These are phyloP conservation scores for Plantago rigida DNA, from an alignment of 305 asterid genomes.

Conservation along the genomic window DNA sequence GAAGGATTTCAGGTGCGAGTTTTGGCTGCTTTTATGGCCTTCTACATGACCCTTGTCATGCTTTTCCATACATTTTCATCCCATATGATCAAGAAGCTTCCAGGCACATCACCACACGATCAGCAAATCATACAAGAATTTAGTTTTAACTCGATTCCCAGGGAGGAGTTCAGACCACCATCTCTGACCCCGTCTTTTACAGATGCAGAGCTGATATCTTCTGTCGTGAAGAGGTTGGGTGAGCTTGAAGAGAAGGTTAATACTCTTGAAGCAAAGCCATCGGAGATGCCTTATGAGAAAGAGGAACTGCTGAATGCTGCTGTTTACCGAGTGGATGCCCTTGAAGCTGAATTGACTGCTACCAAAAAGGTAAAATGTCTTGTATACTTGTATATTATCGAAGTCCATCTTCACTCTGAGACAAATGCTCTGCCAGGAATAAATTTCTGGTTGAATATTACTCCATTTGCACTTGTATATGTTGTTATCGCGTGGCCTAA, in stretches of 20 bases:
- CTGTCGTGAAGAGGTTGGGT: constrained; percentile 68
- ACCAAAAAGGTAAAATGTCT: constrained; percentile 67
- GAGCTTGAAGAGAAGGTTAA: constrained; percentile 78
- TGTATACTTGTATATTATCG: background rate
- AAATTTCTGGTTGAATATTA: no score
- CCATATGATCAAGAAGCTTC: constrained; percentile 46
- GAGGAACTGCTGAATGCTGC: constrained; percentile 95
- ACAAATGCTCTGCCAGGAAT: no score
- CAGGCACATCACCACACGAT: constrained; percentile 34
- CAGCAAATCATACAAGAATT: constrained; percentile 41
- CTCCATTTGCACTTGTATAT: background rate
- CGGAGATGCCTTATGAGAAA: constrained; percentile 94
- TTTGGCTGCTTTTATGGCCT: constrained; percentile 55
- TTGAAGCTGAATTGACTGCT: constrained; percentile 93
- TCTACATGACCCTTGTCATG: constrained; percentile 59
- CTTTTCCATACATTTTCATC: constrained; percentile 43
- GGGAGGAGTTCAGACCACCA: constrained; percentile 72
- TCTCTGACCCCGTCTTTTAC: constrained; percentile 68
- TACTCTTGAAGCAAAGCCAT: constrained; percentile 77
- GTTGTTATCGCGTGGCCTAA: no score
- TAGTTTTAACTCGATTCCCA: constrained; percentile 39
- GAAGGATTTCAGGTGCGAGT: constrained; percentile 48
- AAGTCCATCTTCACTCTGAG: no score
- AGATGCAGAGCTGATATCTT: constrained; percentile 67
- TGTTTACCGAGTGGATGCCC: constrained; percentile 92